Evolutionary conservation across 306 rosid species (phyloP), one percentile per base, ranked within the genome.

Genomic region (Rosa chinensis): DNA sequence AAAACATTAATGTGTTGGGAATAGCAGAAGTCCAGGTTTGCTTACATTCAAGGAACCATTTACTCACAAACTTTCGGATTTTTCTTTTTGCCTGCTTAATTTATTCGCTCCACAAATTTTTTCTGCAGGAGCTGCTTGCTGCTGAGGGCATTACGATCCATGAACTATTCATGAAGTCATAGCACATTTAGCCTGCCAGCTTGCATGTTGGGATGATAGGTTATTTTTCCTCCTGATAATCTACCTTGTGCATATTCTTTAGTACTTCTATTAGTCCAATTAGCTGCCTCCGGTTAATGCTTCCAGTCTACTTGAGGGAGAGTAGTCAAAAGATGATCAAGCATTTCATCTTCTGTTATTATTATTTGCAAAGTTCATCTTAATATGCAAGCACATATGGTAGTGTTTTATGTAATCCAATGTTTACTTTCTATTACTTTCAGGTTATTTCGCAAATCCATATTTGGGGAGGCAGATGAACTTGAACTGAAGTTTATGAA

Each of bases 181-280:
- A 50, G 88, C 92, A 75, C 90, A 89, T 81, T 77, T 91, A 66
- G 86, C 91, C 59, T 69, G 86, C 75, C 91, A 72, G 52, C 91
- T 91, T 70, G 92, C 92, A 3, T 83, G 91, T 77, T 89, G 95
- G 92, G 92, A 91, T 81, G 89, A 89, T 76, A 89, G 93, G 96
- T 85, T 72, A 81, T 23, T 70, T 49, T 73, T 47, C 79, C 6
- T 3, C n/a, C 52, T 12, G 56, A 17, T 72, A 14, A 18, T 72
- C 10, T 13, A 7, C 44, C 45, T 72, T 72, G 39, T 72, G 8
- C 62, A 8, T 11, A 10, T 49, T 48, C 10, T 66, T 66, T 8
- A 62, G 23, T 49, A 72, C 44, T 72, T 72, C n/a, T 44, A 14
- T 70, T 48, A 70, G n/a, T 45, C 39, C 45, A 70, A 21, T 45